These are phyloP conservation scores for Elsinoe arachidis DNA, from an alignment of 2,329 filamentous ascomycete species.

Conservation along the genomic window DNA sequence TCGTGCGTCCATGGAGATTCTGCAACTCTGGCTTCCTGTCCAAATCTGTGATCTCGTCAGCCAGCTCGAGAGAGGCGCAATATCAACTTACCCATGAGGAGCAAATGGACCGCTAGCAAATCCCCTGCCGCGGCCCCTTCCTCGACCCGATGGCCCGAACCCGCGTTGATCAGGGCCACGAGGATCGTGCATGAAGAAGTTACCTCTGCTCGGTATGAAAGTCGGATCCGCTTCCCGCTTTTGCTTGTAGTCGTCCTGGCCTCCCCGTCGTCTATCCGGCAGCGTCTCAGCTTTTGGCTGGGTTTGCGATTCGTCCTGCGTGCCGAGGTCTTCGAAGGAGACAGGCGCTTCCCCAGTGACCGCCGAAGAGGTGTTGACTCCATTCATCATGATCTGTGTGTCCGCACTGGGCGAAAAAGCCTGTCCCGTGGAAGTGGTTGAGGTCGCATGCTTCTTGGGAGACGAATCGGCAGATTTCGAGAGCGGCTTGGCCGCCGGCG, in stretches of 20 bases:
- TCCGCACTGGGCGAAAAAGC: slow-evolving; percentile 42
- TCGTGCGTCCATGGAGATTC: slow-evolving; percentile 86
- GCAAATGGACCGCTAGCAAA: slow-evolving; percentile 45
- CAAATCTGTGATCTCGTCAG: slow-evolving; percentile 8
- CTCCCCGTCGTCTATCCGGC: slow-evolving; percentile 65
- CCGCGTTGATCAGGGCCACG: slow-evolving; percentile 69
- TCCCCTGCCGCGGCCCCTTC: slow-evolving; percentile 53
- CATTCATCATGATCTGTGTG: slow-evolving; percentile 54
- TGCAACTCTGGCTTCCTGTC: slow-evolving; percentile 49
- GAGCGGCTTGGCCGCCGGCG: background rate
- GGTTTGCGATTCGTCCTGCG: slow-evolving; percentile 36
- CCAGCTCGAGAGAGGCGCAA: background rate
- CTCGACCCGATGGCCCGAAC: slow-evolving; percentile 63
- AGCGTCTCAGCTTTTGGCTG: slow-evolving; percentile 43
- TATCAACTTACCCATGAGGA: slow-evolving; percentile 52
- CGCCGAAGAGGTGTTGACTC: slow-evolving; percentile 41
- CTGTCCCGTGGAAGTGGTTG: background rate
- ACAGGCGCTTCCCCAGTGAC: slow-evolving; percentile 26
- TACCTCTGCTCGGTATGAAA: slow-evolving; percentile 87
- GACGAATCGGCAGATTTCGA: slow-evolving; percentile 5
- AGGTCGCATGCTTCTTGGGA: background rate
- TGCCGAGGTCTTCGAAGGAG: slow-evolving; percentile 2
- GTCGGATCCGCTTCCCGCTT: slow-evolving; percentile 82
- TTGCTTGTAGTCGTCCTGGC: slow-evolving; percentile 85
- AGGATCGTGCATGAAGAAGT: slow-evolving; percentile 95